These are phyloP conservation scores for Saussurea involucrata DNA, from an alignment of 129 eudicot species.

Conservation along the genomic window DNA sequence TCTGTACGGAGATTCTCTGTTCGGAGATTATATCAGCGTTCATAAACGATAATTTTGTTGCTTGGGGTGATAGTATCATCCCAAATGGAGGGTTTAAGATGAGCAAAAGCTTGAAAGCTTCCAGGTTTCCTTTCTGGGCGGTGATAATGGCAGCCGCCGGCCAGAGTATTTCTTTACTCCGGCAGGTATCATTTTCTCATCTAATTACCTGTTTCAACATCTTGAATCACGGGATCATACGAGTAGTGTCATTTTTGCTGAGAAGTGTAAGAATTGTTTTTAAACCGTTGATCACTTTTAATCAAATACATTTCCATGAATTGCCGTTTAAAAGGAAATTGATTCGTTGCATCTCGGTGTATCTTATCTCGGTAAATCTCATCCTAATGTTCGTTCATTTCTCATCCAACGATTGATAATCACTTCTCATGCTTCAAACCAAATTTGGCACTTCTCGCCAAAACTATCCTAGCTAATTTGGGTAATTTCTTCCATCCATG, in stretches of 20 bases:
- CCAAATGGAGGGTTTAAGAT: slow-evolving; percentile 69
- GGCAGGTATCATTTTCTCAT: slow-evolving; percentile 45
- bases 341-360: too few species aligned
- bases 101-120: slow-evolving; percentile 76
- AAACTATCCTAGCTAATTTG: background rate
- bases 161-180: slow-evolving; percentile 73
- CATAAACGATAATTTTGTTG: slow-evolving; percentile 69
- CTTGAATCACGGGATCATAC: background rate
- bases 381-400: too few species aligned
- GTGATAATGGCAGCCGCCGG: slow-evolving; percentile 71
- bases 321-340: too few species aligned
- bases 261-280: too few species aligned
- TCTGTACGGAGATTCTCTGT: slow-evolving; percentile 60
- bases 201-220: background rate
- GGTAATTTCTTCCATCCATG: background rate
- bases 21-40: slow-evolving; percentile 49
- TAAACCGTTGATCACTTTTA: too few species aligned
- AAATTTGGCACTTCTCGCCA: too few species aligned
- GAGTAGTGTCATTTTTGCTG: too few species aligned
- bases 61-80: slow-evolving; percentile 73
- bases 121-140: slow-evolving; percentile 75
- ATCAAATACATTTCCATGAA: too few species aligned
- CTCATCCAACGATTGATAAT: too few species aligned
- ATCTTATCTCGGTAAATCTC: too few species aligned
- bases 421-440: too few species aligned